phyloP scores from a whole-genome alignment of 192 early-diverging fungal genomes.

The Coemansia erecta region DNA sequence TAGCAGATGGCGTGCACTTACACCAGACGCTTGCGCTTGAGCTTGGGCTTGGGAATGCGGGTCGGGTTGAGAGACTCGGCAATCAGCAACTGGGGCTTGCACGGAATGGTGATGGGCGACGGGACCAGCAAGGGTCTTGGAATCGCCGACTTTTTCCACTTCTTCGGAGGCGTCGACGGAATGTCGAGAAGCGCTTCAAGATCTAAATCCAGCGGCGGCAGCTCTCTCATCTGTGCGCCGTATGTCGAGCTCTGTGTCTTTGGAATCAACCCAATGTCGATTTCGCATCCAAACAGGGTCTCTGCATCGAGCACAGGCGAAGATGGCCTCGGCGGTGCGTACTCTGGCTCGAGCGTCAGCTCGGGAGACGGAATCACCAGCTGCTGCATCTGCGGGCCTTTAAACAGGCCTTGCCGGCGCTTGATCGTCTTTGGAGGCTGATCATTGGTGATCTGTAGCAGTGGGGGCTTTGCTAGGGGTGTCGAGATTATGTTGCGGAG shows the following conservation, averaged over 20 bases:
- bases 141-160: constrained; percentile 1
- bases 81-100: constrained; percentile 16
- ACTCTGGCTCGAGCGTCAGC: constrained; percentile 31
- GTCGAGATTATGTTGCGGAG: constrained; percentile 11
- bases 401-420: constrained; percentile 34
- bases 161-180: not conserved
- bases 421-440: constrained; percentile 23
- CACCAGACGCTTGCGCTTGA: constrained; percentile 28
- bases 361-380: not conserved
- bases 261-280: constrained; percentile 33
- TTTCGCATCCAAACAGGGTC: constrained; percentile 34
- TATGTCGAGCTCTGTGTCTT: constrained; percentile 24
- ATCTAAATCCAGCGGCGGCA: constrained; percentile 21
- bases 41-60: constrained; percentile 47
- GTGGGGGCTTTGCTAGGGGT: not conserved
- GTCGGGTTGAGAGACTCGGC: constrained; percentile 32
- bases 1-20: not conserved
- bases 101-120: constrained; percentile 5
- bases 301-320: constrained; percentile 15
- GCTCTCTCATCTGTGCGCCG: constrained; percentile 7
- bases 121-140: constrained; percentile 6
- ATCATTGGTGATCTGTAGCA: not conserved
- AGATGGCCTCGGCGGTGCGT: constrained; percentile 19
- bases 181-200: constrained; percentile 26
- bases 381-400: not conserved